Evolutionary conservation across 1,139 yeast genomes (phyloP).

Genomic region (Candida pseudoviswanathii): DNA sequence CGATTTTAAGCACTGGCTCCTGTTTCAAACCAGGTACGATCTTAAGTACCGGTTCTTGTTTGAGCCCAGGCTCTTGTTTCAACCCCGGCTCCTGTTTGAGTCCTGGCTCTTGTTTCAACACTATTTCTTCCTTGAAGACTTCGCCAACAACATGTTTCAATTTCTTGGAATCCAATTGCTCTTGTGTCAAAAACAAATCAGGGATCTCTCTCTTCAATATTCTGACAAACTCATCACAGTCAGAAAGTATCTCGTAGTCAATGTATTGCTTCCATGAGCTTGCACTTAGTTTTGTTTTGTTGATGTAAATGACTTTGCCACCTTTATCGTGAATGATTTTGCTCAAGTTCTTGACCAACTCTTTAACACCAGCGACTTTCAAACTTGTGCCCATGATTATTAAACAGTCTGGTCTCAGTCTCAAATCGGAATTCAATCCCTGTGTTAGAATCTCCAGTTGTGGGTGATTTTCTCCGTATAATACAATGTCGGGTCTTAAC

Average conservation of each 20-base stretch:
- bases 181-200: conserved; percentile 57
- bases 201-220: conserved; percentile 56
- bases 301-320: conserved; percentile 66
- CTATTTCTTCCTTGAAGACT: conserved; percentile 10
- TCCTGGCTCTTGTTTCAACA: conserved; percentile 4
- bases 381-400: conserved; percentile 77
- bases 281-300: conserved; percentile 51
- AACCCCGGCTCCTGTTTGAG: conserved; percentile 10
- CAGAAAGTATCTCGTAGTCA: conserved; percentile 75
- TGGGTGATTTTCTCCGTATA: conserved; percentile 82
- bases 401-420: conserved; percentile 61
- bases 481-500: conserved; percentile 72
- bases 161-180: conserved; percentile 49
- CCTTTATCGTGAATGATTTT: conserved; percentile 58
- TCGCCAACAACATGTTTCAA: conserved; percentile 24
- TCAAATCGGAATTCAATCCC: conserved; percentile 58
- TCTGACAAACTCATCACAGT: conserved; percentile 80
- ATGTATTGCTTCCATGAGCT: conserved; percentile 57
- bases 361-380: conserved; percentile 72
- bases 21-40: neutral
- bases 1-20: neutral
- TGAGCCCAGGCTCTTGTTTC: conserved; percentile 11
- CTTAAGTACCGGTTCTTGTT: conserved; percentile 12
- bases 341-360: conserved; percentile 61
- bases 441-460: conserved; percentile 65